Evolutionary conservation across 2,329 filamentous ascomycete genomes (phyloP), one percentile per base, ranked within the genome.

Genomic region (Paecilomyces fulvus): DNA sequence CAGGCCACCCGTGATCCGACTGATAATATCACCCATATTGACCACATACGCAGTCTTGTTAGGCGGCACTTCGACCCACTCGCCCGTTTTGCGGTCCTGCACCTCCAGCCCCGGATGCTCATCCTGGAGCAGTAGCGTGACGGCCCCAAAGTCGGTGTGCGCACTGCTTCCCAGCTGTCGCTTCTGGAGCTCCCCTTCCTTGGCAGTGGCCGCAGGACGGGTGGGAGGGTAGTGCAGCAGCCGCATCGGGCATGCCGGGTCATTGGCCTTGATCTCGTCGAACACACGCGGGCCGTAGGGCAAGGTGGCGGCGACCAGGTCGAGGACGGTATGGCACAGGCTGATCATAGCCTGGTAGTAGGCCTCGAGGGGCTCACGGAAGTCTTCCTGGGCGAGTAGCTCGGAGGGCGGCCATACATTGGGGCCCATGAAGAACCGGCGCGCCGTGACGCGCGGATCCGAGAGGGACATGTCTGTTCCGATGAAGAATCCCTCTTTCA

Each of bases 71-170:
- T 71, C 62, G 10, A 74, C 71, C 79, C 78, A 83, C 7, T 71
- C 68, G 11, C 71, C 67, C 9, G 74, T 75, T 3, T 72, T 57
- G 14, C 69, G 66, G 57, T 81, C 74, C 54, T 77, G 73, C 3
- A 83, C 79, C 60, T 84, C 74, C 1, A 84, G 72, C 0, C 80
- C 81, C 30, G 76, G 75, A 12, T 76, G 69, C 2, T 70, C 68
- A 57, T 80, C 79, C 61, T 83, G 80, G 2, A 83, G 72, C 10
- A 84, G 75, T 30, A 83, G 70, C 0, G 81, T 83, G 49, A 83
- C 76, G 51, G 77, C 77, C n/a, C 80, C 79, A 59, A 81, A 83
- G 61, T 82, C 81, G 0, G 79, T 81, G 60, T 82, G 81, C 2
- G 77, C 79, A 0, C 80, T 79, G 1, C 67, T 75, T 55, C 61